A percentile compares a stretch with the other conserved stretches of the same genome.
phyloP scores from a whole-genome alignment of 2,329 filamentous ascomycete species.

The Purpureocillium lavendulum region DNA sequence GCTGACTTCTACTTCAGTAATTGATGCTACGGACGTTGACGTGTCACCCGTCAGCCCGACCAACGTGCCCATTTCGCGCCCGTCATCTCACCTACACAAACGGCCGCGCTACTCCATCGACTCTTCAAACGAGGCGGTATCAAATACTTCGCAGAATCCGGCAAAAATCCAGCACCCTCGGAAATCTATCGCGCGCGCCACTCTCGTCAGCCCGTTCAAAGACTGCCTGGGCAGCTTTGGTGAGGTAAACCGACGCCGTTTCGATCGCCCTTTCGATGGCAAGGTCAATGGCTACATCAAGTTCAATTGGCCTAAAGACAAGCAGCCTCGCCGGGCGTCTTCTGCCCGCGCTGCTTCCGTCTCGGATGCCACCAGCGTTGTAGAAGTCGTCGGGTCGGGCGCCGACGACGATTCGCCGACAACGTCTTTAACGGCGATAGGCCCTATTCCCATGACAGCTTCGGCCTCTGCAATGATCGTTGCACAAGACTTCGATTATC shows the following conservation, averaged over 20 bases:
- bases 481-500: neutral
- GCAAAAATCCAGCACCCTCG: slow-evolving; percentile 3
- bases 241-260: slow-evolving; percentile 12
- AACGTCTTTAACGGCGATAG: neutral
- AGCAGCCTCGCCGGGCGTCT: neutral
- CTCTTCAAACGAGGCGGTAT: slow-evolving; percentile 4
- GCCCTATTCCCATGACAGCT: neutral
- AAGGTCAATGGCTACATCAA: slow-evolving; percentile 30
- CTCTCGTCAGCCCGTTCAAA: slow-evolving; percentile 22
- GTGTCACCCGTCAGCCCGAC: slow-evolving; percentile 7
- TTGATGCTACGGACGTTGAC: slow-evolving; percentile 11
- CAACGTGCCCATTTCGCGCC: neutral
- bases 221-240: slow-evolving; percentile 21
- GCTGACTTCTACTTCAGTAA: slow-evolving; percentile 20
- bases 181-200: slow-evolving; percentile 2
- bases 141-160: neutral
- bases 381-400: slow-evolving; percentile 1
- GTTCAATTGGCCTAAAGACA: slow-evolving; percentile 23
- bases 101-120: slow-evolving; percentile 11
- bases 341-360: neutral
- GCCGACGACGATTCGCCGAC: neutral
- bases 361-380: neutral
- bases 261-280: slow-evolving; percentile 21
- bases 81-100: slow-evolving; percentile 6
- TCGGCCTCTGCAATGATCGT: neutral